These are phyloP conservation scores for Metschnikowia picachoensis DNA, from an alignment of 805 yeast species.

Conservation along the genomic window DNA sequence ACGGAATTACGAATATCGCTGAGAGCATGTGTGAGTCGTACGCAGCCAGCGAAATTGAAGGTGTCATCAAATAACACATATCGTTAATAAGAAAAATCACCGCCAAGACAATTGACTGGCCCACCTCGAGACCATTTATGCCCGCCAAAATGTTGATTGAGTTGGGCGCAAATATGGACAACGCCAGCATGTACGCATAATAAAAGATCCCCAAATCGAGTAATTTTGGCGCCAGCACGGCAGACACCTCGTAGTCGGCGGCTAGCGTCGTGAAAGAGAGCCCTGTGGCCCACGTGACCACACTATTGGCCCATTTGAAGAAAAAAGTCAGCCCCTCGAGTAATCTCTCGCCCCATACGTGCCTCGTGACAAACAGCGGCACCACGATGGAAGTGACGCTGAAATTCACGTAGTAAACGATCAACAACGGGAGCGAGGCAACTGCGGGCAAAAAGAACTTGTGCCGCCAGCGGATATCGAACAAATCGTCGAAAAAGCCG, in stretches of 20 bases:
- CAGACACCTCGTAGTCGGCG: slow-evolving; percentile 28
- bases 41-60: slow-evolving; percentile 46
- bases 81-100: slow-evolving; percentile 73
- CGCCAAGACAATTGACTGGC: slow-evolving; percentile 82
- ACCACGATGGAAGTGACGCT: slow-evolving; percentile 85
- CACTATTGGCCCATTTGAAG: slow-evolving; percentile 28
- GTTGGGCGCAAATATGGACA: slow-evolving; percentile 92
- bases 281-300: slow-evolving; percentile 33
- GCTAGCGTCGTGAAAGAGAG: slow-evolving; percentile 36
- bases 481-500: slow-evolving; percentile 91
- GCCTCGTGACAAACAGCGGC: slow-evolving; percentile 59
- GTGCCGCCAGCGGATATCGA: slow-evolving; percentile 96
- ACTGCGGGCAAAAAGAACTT: slow-evolving; percentile 94
- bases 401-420: slow-evolving; percentile 91
- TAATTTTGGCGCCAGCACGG: slow-evolving; percentile 39
- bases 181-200: slow-evolving; percentile 85
- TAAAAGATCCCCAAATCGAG: slow-evolving; percentile 78
- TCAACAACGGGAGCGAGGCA: slow-evolving; percentile 84
- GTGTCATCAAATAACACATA: slow-evolving; percentile 53
- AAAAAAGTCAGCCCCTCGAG: slow-evolving; percentile 20
- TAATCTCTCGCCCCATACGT: slow-evolving; percentile 24
- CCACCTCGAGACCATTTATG: slow-evolving; percentile 93
- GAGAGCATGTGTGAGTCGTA: slow-evolving; percentile 81
- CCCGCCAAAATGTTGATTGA: slow-evolving; percentile 96
- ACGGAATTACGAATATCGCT: slow-evolving; percentile 75